Conservation (phyloP, 1,284 basidiomycete species). For the Cryptococcus floricola region DNA sequence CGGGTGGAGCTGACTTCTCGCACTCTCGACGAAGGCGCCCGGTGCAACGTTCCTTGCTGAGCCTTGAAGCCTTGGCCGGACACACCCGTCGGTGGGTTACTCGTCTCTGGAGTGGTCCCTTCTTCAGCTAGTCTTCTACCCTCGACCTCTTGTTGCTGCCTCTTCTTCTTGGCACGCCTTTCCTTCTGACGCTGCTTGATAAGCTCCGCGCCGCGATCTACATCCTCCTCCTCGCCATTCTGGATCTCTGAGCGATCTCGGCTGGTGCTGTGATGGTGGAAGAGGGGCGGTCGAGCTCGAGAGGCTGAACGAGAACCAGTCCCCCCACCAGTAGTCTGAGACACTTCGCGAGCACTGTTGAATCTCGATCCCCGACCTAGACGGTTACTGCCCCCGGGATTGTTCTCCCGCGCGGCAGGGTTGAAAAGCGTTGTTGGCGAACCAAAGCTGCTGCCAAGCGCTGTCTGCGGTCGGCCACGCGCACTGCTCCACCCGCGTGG, state of each 20-base stretch:
- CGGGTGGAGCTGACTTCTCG: constrained; percentile 16
- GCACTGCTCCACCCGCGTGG: constrained; percentile 9
- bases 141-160: constrained; percentile 23
- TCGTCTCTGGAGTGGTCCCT: constrained; percentile 14
- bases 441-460: constrained; percentile 21
- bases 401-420: constrained; percentile 1
- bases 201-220: constrained; percentile 56
- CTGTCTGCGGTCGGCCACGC: constrained; percentile 13
- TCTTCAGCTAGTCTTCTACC: constrained; percentile 21
- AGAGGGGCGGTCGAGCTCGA: constrained; percentile 12
- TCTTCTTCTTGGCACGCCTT: constrained; percentile 44
- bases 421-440: constrained; percentile 20
- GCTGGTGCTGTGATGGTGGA: not conserved
- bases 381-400: constrained; percentile 7
- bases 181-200: constrained; percentile 55
- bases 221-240: constrained; percentile 52
- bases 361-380: constrained; percentile 17
- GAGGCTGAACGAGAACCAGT: constrained; percentile 28
- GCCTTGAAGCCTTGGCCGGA: constrained; percentile 14
- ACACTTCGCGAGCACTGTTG: not conserved
- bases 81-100: constrained; percentile 17
- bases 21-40: constrained; percentile 16
- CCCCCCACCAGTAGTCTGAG: constrained; percentile 6
- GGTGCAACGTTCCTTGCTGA: constrained; percentile 15
- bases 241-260: constrained; percentile 5